Conservation (phyloP, 2,329 filamentous ascomycete species). For the Trichoderma harzianum region DNA sequence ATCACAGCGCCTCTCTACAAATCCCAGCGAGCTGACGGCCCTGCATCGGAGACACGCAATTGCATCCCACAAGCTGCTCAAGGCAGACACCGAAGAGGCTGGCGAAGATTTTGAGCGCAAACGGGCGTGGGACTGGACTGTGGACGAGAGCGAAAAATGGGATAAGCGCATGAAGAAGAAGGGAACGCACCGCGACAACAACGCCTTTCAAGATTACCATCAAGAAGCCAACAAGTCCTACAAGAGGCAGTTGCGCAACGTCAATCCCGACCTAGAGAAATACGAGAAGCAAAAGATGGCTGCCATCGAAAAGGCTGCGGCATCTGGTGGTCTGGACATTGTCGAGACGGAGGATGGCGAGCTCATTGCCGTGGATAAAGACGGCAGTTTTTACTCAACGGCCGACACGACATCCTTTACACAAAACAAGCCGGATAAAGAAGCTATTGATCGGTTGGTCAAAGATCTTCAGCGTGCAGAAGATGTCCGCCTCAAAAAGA, state of each 20-base stretch:
- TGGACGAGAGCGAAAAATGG: slow-evolving; percentile 92
- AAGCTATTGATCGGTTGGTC: slow-evolving; percentile 83
- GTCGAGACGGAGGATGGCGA: slow-evolving; percentile 95
- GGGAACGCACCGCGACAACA: slow-evolving; percentile 73
- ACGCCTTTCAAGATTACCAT: slow-evolving; percentile 84
- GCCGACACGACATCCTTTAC: slow-evolving; percentile 77
- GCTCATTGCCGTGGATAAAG: slow-evolving; percentile 87
- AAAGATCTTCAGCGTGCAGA: slow-evolving; percentile 84
- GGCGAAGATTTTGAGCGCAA: slow-evolving; percentile 97
- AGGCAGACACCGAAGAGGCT: slow-evolving; percentile 79
- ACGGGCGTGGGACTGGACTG: slow-evolving; percentile 97
- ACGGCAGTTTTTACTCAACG: slow-evolving; percentile 87
- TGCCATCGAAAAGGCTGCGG: slow-evolving; percentile 79
- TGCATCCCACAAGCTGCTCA: slow-evolving; percentile 87
- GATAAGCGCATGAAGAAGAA: slow-evolving; percentile 88
- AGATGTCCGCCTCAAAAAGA: slow-evolving; percentile 79
- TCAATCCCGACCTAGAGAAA: slow-evolving; percentile 73
- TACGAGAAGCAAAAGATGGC: slow-evolving; percentile 85
- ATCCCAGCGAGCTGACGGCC: slow-evolving; percentile 71
- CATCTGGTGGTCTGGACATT: slow-evolving; percentile 81
- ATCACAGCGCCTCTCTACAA: slow-evolving; percentile 72
- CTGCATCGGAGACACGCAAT: slow-evolving; percentile 84
- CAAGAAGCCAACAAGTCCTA: slow-evolving; percentile 90
- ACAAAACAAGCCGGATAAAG: slow-evolving; percentile 82
- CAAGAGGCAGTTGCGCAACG: slow-evolving; percentile 79